These are phyloP conservation scores for Coemansia sp. DNA, from an alignment of 192 early-diverging fungal genomes.

Conservation along the genomic window DNA sequence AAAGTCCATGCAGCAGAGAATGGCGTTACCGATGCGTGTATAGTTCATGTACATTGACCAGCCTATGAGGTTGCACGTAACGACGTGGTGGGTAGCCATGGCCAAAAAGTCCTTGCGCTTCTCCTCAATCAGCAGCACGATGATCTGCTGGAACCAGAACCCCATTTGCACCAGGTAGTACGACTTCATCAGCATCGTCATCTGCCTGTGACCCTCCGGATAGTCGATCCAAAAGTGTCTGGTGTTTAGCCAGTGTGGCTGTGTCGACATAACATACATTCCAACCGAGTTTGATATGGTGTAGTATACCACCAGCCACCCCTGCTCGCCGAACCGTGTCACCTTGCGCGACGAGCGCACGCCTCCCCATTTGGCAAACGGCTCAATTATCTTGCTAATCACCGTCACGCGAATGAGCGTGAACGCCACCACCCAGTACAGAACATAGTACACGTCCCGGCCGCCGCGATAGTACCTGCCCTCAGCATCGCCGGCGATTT, in stretches of 20 bases:
- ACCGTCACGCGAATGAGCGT: slow-evolving; percentile 61
- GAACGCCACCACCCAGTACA: slow-evolving; percentile 65
- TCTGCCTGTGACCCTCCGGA: slow-evolving; percentile 58
- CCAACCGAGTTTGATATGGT: slow-evolving; percentile 60
- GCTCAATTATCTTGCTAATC: slow-evolving; percentile 38
- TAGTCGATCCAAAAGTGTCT: slow-evolving; percentile 67
- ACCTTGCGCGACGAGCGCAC: slow-evolving; percentile 38
- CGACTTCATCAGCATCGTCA: slow-evolving; percentile 58
- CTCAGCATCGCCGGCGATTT: slow-evolving; percentile 32
- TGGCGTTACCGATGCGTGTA: slow-evolving; percentile 76
- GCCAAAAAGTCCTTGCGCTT: slow-evolving; percentile 69
- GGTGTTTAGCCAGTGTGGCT: slow-evolving; percentile 72
- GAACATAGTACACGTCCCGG: slow-evolving; percentile 50
- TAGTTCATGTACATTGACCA: slow-evolving; percentile 67
- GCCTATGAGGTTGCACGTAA: slow-evolving; percentile 67
- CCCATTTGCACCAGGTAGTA: slow-evolving; percentile 76
- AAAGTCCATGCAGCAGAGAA: slow-evolving; percentile 75
- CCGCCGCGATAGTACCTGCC: slow-evolving; percentile 40
- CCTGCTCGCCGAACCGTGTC: slow-evolving; percentile 69
- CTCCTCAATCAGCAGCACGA: slow-evolving; percentile 71
- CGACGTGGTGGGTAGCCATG: slow-evolving; percentile 74
- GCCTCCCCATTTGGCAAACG: slow-evolving; percentile 34
- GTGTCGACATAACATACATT: slow-evolving; percentile 65
- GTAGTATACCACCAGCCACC: slow-evolving; percentile 68
- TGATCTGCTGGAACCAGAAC: slow-evolving; percentile 80